Evolutionary conservation across 2,329 filamentous ascomycete species (phyloP), one percentile per base, ranked within the genome.

Genomic region (Pseudofabraea citricarpa): DNA sequence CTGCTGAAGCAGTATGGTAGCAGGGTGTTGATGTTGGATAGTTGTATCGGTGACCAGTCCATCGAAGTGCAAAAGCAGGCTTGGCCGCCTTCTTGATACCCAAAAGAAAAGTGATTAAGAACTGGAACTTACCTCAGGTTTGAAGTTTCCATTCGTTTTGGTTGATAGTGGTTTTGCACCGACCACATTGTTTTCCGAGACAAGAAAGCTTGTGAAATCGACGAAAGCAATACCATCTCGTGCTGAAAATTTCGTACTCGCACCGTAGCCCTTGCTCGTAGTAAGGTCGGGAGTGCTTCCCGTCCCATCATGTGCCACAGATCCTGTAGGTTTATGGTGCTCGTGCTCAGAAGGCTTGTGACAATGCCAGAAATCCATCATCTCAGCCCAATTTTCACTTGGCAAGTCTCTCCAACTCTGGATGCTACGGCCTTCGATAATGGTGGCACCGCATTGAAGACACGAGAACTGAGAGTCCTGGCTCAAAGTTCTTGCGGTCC

Each of bases 291-390:
- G 41, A 8, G 54, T 46, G 22, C 55, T 38, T 20, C 52, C 42
- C 15, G 42, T 31, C 45, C 48, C 40, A 46, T 40, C 59, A 26
- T 61, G 47, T 36, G 48, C 52, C 24, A 58, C 52, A 31, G 61
- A 49, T 6, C 56, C 56, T 39, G 70, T 61, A n/a, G 60, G 56
- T 9, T 72, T 65, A 20, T 72, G 54, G 32, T 70, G 65, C 15
- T 63, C 63, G 48, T 80, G 71, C 43, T 81, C 71, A 48, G 82
- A 74, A 29, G 94, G 93, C 65, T 97, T 97, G 64, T 98, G 93
- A 59, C 93, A 98, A 65, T 98, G 94, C 93, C 93, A 98, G 55
- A 98, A 95, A 64, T 98, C 94, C 93, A 98, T 98, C 90, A 98
- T 95, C 68, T 98, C 93, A 0, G 93, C 94, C 93, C 93, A 98